Base-by-base conservation (phyloP, 139 green algal genomes). In the Nannochloris sp. region DNA sequence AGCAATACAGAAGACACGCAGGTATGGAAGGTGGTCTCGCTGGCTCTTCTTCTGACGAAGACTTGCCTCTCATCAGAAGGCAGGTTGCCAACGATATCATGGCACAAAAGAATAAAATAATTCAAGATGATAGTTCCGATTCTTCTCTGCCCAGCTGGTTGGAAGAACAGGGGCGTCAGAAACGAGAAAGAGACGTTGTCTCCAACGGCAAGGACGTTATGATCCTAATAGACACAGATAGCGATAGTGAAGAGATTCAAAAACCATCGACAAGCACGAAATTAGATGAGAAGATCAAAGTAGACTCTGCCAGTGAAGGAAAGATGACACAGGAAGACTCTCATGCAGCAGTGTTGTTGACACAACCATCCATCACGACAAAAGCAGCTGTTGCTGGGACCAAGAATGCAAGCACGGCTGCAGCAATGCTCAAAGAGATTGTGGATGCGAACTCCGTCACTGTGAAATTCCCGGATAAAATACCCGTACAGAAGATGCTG, bases 101-200 rank as follows among this genome's bases (percentile, higher is more conserved):
- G 33, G 33, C 33, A 8, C 9, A 53, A 6, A 53, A 53, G 0
- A 23, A 53, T 53, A 23, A 28, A 13, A 20, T 23, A 53, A 20
- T 28, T 6, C 14, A 23, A 14, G 46, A 53, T 53, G 17, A 53
- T 28, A 53, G 46, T 23, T 53, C 46, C 20, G 68, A 75, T 56
- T 71, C 62, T 28, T 49, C 60, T 13, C 13, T 75, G 13, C 68
- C 68, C 10, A 62, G 40, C 37, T 75, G 68, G 68, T 44, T 53
- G 46, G 46, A 53, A 23, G 46, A 20, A 23, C 16, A 53, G n/a
- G 17, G 46, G 46, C 16, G n/a, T 28, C 46, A 23, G 46, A 23
- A 53, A 23, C 46, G n/a, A 53, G n/a, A 23, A 2, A 53, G 46
- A 23, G 17, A 53, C 17, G 46, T 53, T 53, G 46, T 53, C 56